These are phyloP conservation scores for Phlebiopsis flavidoalba DNA, from an alignment of 768 basidiomycete genomes.

Conservation along the genomic window DNA sequence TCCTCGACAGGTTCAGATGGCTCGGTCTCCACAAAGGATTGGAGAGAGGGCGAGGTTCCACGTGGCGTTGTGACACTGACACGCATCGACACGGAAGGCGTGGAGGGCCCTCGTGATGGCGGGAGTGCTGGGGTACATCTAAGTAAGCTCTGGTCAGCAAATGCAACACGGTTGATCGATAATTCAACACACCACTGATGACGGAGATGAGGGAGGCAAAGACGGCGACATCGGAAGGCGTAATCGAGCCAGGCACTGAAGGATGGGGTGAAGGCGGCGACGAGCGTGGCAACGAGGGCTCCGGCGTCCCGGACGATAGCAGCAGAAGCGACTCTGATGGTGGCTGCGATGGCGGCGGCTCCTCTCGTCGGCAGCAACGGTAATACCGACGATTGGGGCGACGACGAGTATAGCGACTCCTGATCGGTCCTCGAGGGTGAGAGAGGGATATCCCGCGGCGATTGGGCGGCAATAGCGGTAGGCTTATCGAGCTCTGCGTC, in stretches of 20 bases:
- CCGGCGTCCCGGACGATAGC: background rate
- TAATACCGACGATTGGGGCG: background rate
- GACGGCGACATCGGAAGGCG: background rate
- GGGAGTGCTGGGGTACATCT: slow-evolving; percentile 30
- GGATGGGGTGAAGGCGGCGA: background rate
- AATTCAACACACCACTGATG: slow-evolving; percentile 23
- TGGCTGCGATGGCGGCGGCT: background rate
- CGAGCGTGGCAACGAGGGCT: background rate
- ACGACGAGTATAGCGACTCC: background rate
- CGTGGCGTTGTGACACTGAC: slow-evolving; percentile 48
- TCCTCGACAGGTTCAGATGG: slow-evolving; percentile 24
- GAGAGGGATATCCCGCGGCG: background rate
- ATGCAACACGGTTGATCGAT: background rate
- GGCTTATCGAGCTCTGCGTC: background rate
- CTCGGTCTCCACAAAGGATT: slow-evolving; percentile 39
- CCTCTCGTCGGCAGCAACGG: background rate
- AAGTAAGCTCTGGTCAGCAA: slow-evolving; percentile 1
- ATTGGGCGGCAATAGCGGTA: background rate
- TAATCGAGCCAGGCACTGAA: background rate
- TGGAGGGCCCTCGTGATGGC: slow-evolving; percentile 28
- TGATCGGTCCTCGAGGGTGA: slow-evolving; percentile 2
- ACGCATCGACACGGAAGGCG: slow-evolving; percentile 36
- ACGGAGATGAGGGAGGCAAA: slow-evolving; percentile 14
- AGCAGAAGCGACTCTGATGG: background rate
- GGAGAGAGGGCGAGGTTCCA: slow-evolving; percentile 44